These are phyloP conservation scores for Wickerhamiella occidentalis DNA, from an alignment of 805 yeast genomes.

Conservation along the genomic window DNA sequence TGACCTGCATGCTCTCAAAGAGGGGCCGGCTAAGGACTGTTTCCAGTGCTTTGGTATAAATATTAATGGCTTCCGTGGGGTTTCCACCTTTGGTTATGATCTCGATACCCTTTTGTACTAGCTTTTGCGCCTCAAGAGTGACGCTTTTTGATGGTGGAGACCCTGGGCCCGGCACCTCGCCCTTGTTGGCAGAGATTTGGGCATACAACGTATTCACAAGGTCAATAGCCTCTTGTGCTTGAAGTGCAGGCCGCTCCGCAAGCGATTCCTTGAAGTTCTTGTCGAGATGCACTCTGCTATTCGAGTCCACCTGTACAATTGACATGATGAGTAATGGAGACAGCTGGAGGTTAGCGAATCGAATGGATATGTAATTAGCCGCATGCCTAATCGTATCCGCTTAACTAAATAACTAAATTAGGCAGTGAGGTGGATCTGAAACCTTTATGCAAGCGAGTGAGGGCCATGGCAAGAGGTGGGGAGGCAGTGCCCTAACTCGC, in stretches of 20 bases:
- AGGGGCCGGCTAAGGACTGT: conserved; percentile 31
- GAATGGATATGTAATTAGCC: too few relatives aligned
- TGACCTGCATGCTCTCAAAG: conserved; percentile 30
- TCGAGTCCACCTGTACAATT: conserved; percentile 4
- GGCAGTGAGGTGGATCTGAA: too few relatives aligned
- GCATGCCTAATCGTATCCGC: too few relatives aligned
- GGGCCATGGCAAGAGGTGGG: too few relatives aligned
- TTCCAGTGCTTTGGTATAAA: conserved; percentile 30
- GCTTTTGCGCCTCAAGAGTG: conserved; percentile 26
- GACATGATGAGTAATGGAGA: background rate
- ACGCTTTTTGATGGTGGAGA: conserved; percentile 22
- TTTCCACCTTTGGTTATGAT: conserved; percentile 22
- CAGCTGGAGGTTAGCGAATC: too few relatives aligned
- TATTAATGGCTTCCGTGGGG: conserved; percentile 28
- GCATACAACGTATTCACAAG: conserved; percentile 25
- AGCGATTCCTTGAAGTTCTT: background rate
- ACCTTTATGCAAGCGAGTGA: too few relatives aligned
- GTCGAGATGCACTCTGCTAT: conserved; percentile 1
- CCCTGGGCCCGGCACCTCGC: conserved; percentile 29
- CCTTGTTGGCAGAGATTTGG: conserved; percentile 24
- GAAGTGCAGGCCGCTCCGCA: conserved; percentile 14
- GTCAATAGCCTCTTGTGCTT: conserved; percentile 20
- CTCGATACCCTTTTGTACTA: conserved; percentile 26
- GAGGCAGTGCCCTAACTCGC: too few relatives aligned
- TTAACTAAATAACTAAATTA: too few relatives aligned